Conservation (phyloP, 1,139 yeast species). For the Kodamaea plutei region DNA sequence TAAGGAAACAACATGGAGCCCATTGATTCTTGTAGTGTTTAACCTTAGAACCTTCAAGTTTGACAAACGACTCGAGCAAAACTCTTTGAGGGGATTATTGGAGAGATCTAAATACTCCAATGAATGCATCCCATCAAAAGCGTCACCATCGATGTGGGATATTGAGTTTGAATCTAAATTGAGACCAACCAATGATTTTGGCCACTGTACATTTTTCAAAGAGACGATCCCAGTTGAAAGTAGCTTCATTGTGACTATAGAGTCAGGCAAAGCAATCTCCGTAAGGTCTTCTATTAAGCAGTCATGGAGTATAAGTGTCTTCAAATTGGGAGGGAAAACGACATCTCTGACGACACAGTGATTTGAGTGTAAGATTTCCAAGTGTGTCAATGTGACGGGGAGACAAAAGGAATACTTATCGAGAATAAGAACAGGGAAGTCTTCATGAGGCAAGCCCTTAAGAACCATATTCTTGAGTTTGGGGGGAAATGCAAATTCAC, state of each 20-base stretch:
- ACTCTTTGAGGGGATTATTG: too few species aligned
- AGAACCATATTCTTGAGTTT: background rate
- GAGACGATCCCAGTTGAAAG: background rate
- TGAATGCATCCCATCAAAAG: background rate
- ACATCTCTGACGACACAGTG: background rate
- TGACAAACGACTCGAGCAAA: too few species aligned
- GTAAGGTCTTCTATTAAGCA: background rate
- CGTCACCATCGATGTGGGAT: too few species aligned
- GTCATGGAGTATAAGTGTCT: background rate
- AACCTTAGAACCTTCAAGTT: too few species aligned
- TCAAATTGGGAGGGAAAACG: background rate
- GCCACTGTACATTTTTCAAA: background rate
- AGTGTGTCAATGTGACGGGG: background rate
- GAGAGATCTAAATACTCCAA: background rate
- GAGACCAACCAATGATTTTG: background rate
- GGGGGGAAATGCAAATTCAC: background rate
- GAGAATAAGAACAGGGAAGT: background rate
- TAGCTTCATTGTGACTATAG: background rate
- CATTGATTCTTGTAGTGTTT: too few species aligned
- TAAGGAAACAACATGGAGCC: too few species aligned
- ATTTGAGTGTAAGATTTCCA: background rate
- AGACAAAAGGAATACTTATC: background rate
- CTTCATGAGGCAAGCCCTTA: conserved; percentile 1
- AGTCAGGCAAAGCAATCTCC: background rate
- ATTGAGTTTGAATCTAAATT: too few species aligned